A percentile compares a stretch with the other conserved stretches of the same genome.
phyloP scores from a whole-genome alignment of 164 flowering plant genomes.

The Cinnamomum chago region DNA sequence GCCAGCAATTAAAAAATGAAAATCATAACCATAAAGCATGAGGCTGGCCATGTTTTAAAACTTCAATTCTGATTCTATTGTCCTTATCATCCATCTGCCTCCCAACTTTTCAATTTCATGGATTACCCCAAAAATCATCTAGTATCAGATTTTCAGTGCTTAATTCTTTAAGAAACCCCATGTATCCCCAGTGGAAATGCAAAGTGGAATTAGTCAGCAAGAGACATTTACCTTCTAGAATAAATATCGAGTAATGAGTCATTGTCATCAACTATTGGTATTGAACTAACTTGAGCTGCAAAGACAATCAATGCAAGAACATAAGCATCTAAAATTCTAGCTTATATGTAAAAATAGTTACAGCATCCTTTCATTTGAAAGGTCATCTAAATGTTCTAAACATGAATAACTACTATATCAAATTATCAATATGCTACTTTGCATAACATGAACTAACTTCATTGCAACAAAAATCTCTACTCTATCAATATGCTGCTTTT shows the following conservation, averaged over 20 bases:
- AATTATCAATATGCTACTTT: no score
- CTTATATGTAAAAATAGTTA: no score
- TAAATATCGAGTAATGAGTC: constrained; percentile 81
- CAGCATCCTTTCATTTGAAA: no score
- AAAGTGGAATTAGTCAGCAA: neutral
- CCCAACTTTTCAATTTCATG: no score
- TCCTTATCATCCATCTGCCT: no score
- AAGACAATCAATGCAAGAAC: neutral
- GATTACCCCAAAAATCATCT: no score
- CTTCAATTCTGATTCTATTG: no score
- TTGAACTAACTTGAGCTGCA: constrained; percentile 88
- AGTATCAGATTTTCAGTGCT: neutral
- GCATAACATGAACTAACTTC: neutral
- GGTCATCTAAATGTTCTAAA: neutral
- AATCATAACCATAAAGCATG: no score
- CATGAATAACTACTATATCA: no score
- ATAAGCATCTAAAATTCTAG: neutral
- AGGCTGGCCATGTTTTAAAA: no score
- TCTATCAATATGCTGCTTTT: no score
- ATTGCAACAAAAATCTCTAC: neutral
- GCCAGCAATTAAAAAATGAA: no score
- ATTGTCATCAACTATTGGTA: constrained; percentile 93
- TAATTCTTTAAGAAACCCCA: neutral
- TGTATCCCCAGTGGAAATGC: neutral
- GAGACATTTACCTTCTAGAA: constrained; percentile 63